Conservation (phyloP, 2,329 filamentous ascomycete species). For the Ophiobolus disseminans region DNA sequence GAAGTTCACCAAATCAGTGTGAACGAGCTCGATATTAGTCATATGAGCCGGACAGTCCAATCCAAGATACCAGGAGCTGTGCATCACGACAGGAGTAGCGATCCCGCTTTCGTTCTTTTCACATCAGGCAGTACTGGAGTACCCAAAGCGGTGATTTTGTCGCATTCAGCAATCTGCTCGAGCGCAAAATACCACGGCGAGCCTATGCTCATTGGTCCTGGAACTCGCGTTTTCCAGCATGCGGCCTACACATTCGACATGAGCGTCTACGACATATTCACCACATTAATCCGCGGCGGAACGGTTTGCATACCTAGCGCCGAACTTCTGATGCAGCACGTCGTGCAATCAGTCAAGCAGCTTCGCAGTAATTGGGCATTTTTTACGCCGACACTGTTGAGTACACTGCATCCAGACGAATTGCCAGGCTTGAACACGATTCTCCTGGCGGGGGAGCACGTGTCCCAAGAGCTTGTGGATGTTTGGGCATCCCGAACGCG, state of each 20-base stretch:
- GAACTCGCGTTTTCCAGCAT: slow-evolving; percentile 65
- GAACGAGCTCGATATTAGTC: slow-evolving; percentile 10
- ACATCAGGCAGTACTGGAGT: slow-evolving; percentile 4
- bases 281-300: slow-evolving; percentile 56
- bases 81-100: neutral
- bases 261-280: slow-evolving; percentile 59
- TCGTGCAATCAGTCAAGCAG: slow-evolving; percentile 57
- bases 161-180: slow-evolving; percentile 1
- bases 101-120: slow-evolving; percentile 4
- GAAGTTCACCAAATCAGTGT: slow-evolving; percentile 17
- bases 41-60: slow-evolving; percentile 1
- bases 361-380: slow-evolving; percentile 13
- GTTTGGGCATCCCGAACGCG: slow-evolving; percentile 6
- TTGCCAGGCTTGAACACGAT: slow-evolving; percentile 8
- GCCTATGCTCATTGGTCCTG: slow-evolving; percentile 37
- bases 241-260: slow-evolving; percentile 52
- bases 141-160: slow-evolving; percentile 6
- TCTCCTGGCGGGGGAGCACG: slow-evolving; percentile 5
- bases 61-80: neutral
- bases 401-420: slow-evolving; percentile 9
- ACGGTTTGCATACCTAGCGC: slow-evolving; percentile 65
- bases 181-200: slow-evolving; percentile 1
- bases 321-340: slow-evolving; percentile 58
- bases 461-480: slow-evolving; percentile 3
- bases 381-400: slow-evolving; percentile 19